phyloP scores from a whole-genome alignment of 2,329 filamentous ascomycete species.

The Huntiella savannae region DNA sequence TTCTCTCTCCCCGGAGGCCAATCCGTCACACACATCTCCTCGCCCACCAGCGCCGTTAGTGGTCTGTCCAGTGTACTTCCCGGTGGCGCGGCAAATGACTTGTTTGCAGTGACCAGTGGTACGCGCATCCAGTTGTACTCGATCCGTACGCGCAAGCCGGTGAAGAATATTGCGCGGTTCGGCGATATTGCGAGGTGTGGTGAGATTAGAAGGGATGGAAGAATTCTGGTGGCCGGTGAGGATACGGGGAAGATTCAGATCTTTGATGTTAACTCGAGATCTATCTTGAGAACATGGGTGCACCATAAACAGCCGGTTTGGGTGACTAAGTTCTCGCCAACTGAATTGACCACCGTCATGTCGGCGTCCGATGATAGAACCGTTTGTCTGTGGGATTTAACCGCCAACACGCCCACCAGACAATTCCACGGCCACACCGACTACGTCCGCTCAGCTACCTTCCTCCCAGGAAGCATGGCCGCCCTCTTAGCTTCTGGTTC shows the following conservation, averaged over 20 bases:
- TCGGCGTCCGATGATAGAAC: slow-evolving; percentile 85
- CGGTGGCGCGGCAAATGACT: slow-evolving; percentile 34
- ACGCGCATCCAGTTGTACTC: slow-evolving; percentile 88
- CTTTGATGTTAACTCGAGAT: slow-evolving; percentile 73
- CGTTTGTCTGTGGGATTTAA: slow-evolving; percentile 84
- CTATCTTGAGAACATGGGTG: slow-evolving; percentile 88
- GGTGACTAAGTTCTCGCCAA: slow-evolving; percentile 78
- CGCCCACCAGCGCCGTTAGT: slow-evolving; percentile 15
- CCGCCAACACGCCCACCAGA: slow-evolving; percentile 53
- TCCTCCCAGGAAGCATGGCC: slow-evolving; percentile 56
- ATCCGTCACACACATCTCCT: slow-evolving; percentile 78
- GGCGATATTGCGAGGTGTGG: slow-evolving; percentile 79
- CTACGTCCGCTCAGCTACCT: slow-evolving; percentile 75
- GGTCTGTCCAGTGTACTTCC: slow-evolving; percentile 21
- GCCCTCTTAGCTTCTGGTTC: slow-evolving; percentile 73
- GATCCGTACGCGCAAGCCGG: slow-evolving; percentile 70
- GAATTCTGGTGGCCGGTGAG: slow-evolving; percentile 77
- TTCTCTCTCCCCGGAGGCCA: slow-evolving; percentile 81
- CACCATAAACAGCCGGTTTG: slow-evolving; percentile 89
- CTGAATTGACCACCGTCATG: slow-evolving; percentile 70
- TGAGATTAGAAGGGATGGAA: slow-evolving; percentile 72
- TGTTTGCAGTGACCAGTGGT: slow-evolving; percentile 88
- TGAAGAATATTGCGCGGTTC: slow-evolving; percentile 90
- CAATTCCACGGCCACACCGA: slow-evolving; percentile 77
- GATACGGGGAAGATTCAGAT: slow-evolving; percentile 86